These are phyloP conservation scores for Paecilomyces dactylethromorphus DNA, from an alignment of 2,329 filamentous ascomycete genomes.

Conservation along the genomic window DNA sequence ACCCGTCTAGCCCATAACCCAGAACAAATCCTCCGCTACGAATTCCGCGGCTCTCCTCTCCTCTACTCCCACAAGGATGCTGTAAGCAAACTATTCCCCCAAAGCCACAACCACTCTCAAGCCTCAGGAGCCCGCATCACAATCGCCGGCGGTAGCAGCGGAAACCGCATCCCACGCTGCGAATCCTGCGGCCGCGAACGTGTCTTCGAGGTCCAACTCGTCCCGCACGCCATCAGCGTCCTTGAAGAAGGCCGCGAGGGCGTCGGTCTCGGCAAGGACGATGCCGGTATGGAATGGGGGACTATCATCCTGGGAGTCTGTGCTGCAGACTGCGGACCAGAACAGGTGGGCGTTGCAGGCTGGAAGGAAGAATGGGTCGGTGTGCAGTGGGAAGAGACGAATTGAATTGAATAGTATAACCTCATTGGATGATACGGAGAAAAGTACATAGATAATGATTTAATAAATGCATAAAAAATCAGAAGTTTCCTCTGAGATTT, in stretches of 20 bases:
- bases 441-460: not conserved
- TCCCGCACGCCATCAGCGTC: slow-evolving; percentile 82
- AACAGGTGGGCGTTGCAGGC: slow-evolving; percentile 57
- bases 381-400: slow-evolving; percentile 87
- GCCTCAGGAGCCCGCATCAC: not conserved
- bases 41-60: slow-evolving; percentile 65
- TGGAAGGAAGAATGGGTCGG: slow-evolving; percentile 96
- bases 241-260: slow-evolving; percentile 66
- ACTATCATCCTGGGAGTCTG: slow-evolving; percentile 86
- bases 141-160: slow-evolving; percentile 5
- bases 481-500: not conserved
- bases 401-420: slow-evolving; percentile 4
- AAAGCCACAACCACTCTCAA: slow-evolving; percentile 13
- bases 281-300: slow-evolving; percentile 94
- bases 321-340: slow-evolving; percentile 66
- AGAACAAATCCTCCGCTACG: slow-evolving; percentile 74
- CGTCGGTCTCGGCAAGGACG: slow-evolving; percentile 50
- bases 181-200: slow-evolving; percentile 66
- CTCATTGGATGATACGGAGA: not conserved
- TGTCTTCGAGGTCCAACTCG: slow-evolving; percentile 87
- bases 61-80: slow-evolving; percentile 74
- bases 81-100: slow-evolving; percentile 58
- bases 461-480: not conserved
- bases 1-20: slow-evolving; percentile 73
- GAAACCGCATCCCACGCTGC: slow-evolving; percentile 63